Base-by-base conservation (phyloP, 2,329 filamentous ascomycete species). In the Penicillium sp. region DNA sequence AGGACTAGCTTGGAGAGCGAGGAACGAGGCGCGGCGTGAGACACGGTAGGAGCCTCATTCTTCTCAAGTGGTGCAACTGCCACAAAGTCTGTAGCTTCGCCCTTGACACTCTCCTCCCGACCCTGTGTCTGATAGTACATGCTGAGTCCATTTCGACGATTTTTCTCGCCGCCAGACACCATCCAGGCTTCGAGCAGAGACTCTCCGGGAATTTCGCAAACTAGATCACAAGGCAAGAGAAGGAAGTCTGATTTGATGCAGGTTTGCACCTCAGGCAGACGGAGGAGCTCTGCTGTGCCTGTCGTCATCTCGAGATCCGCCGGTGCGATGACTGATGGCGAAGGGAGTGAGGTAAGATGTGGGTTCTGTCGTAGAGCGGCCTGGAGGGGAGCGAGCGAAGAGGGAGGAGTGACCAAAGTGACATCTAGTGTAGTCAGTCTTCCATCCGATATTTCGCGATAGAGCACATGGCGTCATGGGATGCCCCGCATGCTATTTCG, bases 1-100 rank as follows among this genome's bases (percentile, higher is more conserved):
- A 90, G 87, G n/a, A 92, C 89, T 5, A 97, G 76, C 57, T 89
- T 89, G n/a, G 88, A 88, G 9, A 95, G 79, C 15, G 47, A 50
- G 23, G 53, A 50, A 27, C 53, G 53, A 13, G 34, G 53, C 10
- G 47, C 53, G 4, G 46, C 40, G 19, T 50, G 53, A 13, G 53
- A 55, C 9, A 55, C 53, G 11, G 38, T 36, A 5, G 85, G 68
- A 15, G 70, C 69, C 51, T 78, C 74, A 43, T 77, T 78, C 5
- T 79, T 69, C 4, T 86, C 78, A 6, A 94, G 77, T 4, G 89
- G 86, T 0, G 89, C 83, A 0, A 90, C 91, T 9, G 88, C 90
- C 66, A 97, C 84, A 71, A 97, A 97, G 70, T 97, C 93, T 2
- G 91, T 94, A 72, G 96, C 92, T 72, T 97, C 91, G 45, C 88